These are phyloP conservation scores for Chalciporus sp. DNA, from an alignment of 1,284 basidiomycete species.

Conservation along the genomic window DNA sequence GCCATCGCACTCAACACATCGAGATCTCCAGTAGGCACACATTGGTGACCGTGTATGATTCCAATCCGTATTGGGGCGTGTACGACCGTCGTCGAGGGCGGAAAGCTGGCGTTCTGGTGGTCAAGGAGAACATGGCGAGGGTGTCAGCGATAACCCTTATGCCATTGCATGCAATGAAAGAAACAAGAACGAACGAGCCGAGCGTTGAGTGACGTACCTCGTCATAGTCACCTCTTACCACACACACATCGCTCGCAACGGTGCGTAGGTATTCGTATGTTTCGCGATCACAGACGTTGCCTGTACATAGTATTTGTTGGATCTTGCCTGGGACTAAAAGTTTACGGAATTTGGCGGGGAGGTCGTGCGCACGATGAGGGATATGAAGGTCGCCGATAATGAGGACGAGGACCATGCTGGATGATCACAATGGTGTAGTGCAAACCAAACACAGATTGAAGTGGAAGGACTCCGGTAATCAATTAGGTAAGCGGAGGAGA, in stretches of 20 bases:
- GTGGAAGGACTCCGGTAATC: not conserved
- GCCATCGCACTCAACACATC: slow-evolving; percentile 88
- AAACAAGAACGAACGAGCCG: too few species aligned
- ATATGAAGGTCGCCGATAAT: slow-evolving; percentile 96
- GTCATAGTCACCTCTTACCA: slow-evolving; percentile 95
- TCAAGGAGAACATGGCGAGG: not conserved
- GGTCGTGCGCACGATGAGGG: slow-evolving; percentile 85
- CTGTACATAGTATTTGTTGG: slow-evolving; percentile 96
- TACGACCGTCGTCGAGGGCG: slow-evolving; percentile 80
- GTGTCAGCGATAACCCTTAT: slow-evolving; percentile 12
- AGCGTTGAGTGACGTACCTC: slow-evolving; percentile 58
- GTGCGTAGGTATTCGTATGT: slow-evolving; percentile 97
- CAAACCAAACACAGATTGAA: not conserved
- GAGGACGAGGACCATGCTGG: slow-evolving; percentile 77
- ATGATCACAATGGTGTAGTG: slow-evolving; percentile 7
- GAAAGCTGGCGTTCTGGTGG: slow-evolving; percentile 69
- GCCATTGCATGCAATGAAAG: not conserved
- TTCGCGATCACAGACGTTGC: slow-evolving; percentile 96
- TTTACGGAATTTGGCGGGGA: slow-evolving; percentile 97
- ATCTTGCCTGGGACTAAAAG: slow-evolving; percentile 97
- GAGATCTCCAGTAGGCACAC: slow-evolving; percentile 89
- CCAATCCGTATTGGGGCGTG: slow-evolving; percentile 93
- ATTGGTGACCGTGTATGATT: slow-evolving; percentile 93
- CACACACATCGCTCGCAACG: slow-evolving; percentile 93
- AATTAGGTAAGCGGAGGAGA: slow-evolving; percentile 29